Percentiles rank a stretch among this genome's conserved stretches.
These are phyloP conservation scores for Monascus purpureus DNA, from an alignment of 495 filamentous ascomycete species.

Conservation along the genomic window DNA sequence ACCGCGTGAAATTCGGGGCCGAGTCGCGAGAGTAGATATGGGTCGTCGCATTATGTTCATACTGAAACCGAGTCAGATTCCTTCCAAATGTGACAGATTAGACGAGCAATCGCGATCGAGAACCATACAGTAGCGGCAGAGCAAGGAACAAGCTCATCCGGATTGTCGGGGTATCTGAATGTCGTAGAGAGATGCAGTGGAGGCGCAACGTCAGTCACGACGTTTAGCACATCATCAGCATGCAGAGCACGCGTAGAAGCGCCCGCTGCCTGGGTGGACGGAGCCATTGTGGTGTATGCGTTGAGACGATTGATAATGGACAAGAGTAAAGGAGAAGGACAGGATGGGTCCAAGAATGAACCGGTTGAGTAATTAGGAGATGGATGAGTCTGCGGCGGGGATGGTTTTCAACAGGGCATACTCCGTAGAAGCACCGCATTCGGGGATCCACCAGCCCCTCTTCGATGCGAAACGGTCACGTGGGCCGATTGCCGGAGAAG, in stretches of 20 bases:
- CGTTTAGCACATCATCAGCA: slow-evolving; percentile 66
- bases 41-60: slow-evolving; percentile 11
- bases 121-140: slow-evolving; percentile 12
- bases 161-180: slow-evolving; percentile 64
- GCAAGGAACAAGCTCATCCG: slow-evolving; percentile 40
- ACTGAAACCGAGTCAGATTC: slow-evolving; percentile 4
- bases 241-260: slow-evolving; percentile 65
- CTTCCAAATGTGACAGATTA: background rate
- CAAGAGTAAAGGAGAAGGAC: background rate
- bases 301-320: slow-evolving; percentile 3
- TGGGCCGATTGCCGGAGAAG: no score
- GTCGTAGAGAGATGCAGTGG: slow-evolving; percentile 79
- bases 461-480: no score
- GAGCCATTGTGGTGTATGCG: slow-evolving; percentile 17
- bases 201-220: slow-evolving; percentile 63
- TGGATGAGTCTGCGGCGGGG: no score
- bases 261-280: slow-evolving; percentile 11
- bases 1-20: slow-evolving; percentile 63
- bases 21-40: slow-evolving; percentile 67
- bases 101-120: background rate
- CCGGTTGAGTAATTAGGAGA: no score
- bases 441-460: no score
- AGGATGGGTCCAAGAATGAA: no score
- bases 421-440: no score
- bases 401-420: no score